Evolutionary conservation across 2,329 filamentous ascomycete species (phyloP), one percentile per base, ranked within the genome.

Genomic region (Scytalidium lignicola): DNA sequence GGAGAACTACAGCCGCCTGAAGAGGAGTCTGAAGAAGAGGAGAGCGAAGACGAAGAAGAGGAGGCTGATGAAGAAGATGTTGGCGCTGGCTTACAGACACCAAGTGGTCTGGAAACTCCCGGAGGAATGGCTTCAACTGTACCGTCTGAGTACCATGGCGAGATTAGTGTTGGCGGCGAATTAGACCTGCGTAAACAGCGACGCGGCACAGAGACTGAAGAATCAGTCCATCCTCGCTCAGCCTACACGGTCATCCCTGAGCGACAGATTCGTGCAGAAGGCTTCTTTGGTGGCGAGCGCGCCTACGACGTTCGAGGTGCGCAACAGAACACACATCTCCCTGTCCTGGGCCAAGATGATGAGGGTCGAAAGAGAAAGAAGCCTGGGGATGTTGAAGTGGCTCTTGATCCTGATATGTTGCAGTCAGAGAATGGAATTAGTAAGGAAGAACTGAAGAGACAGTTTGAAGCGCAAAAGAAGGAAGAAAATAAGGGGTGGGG

Each of bases 251-350:
- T 99, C 43, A 79, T 99, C 19, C 90, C 90, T 10, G 92, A 99
- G 70, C 87, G 88, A 50, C 85, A 92, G 64, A 85, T 91, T 19
- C 83, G 86, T 46, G 83, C 89, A 4, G 86, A 91, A 59, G 93
- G 93, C 42, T 97, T 99, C 80, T 97, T 99, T 65, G 93, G 93
- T 58, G 91, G 89, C 60, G 92, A 97, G 65, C 86, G 90, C 63
- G 87, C 87, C 15, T 99, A 99, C 70, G 91, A 99, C 69, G 78
- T 99, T 54, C 85, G 77, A 53, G 82, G 73, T 55, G 74, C 73
- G 26, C 67, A 56, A 39, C 70, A 68, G 55, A 73, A 78, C 52
- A 70, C 74, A 19, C 72, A 75, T 51, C 68, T 88, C 52, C 86
- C 88, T 1, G 79, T 95, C 2, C 79, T 99, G 3, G 93, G 91